Percentiles rank a stretch among this genome's conserved stretches.
These are phyloP conservation scores for Pulveroboletus ravenelii DNA, from an alignment of 768 basidiomycete species.

Conservation along the genomic window DNA sequence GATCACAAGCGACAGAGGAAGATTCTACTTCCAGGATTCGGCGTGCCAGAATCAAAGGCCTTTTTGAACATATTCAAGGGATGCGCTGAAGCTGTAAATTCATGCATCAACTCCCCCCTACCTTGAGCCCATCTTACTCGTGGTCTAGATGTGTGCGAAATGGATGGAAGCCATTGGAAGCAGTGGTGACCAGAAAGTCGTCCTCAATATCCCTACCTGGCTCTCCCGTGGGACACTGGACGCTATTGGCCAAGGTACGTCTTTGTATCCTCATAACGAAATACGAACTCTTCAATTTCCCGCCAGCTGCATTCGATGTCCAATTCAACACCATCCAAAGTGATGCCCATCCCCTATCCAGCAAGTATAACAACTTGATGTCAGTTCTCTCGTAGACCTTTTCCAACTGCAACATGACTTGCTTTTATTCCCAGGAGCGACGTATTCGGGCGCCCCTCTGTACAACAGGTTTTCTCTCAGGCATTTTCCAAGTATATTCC, in stretches of 20 bases:
- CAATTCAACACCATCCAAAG: slow-evolving; percentile 31
- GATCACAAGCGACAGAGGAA: slow-evolving; percentile 51
- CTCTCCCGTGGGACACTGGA: slow-evolving; percentile 45
- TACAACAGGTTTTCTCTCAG: slow-evolving; percentile 14
- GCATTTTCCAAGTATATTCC: slow-evolving; percentile 15
- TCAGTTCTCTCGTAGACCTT: slow-evolving; percentile 1
- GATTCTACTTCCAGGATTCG: slow-evolving; percentile 53
- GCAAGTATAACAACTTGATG: slow-evolving; percentile 9
- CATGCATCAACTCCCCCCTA: neutral
- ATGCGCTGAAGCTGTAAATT: slow-evolving; percentile 26
- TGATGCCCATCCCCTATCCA: slow-evolving; percentile 9
- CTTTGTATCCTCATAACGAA: neutral
- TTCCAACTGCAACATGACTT: slow-evolving; percentile 4
- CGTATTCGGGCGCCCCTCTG: slow-evolving; percentile 16
- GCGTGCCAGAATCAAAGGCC: slow-evolving; percentile 45
- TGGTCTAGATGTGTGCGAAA: slow-evolving; percentile 17
- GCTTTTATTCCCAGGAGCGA: slow-evolving; percentile 19
- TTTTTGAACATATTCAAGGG: slow-evolving; percentile 47
- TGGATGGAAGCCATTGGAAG: slow-evolving; percentile 21
- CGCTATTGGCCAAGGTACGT: slow-evolving; percentile 45
- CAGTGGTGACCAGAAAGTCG: slow-evolving; percentile 6
- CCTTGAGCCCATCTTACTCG: neutral
- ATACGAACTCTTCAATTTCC: neutral
- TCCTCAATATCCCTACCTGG: slow-evolving; percentile 26
- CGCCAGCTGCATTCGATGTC: slow-evolving; percentile 46